Percentiles rank a stretch among this genome's conserved stretches.
Conservation (phyloP, 306 rosid genomes). For the Gynostemma pentaphyllum region DNA sequence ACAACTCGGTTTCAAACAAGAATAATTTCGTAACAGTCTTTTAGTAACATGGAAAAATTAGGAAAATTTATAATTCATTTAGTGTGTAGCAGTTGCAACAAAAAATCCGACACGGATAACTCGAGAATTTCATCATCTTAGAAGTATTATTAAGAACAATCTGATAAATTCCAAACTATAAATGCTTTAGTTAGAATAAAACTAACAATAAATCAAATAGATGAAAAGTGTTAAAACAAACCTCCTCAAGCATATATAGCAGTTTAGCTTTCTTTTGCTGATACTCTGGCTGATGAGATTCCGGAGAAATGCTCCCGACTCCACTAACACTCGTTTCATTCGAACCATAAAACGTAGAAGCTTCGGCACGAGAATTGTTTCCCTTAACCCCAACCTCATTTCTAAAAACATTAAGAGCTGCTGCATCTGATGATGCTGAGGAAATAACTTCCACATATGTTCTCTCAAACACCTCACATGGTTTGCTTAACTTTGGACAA, state of each 20-base stretch:
- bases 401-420: conserved; percentile 22
- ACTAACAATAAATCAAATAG: neutral
- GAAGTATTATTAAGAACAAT: neutral
- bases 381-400: conserved; percentile 19
- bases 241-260: conserved; percentile 81
- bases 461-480: conserved; percentile 28
- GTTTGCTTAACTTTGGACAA: conserved; percentile 14
- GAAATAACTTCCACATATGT: conserved; percentile 31
- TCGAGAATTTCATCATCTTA: neutral
- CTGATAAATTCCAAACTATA: neutral
- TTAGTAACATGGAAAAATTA: too few relatives aligned
- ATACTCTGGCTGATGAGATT: conserved; percentile 37
- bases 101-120: neutral
- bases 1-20: neutral
- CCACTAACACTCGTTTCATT: conserved; percentile 36
- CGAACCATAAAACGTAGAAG: conserved; percentile 33
- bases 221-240: conserved; percentile 21
- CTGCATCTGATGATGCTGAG: conserved; percentile 11
- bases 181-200: neutral
- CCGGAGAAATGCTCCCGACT: conserved; percentile 31
- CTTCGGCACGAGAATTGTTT: conserved; percentile 33
- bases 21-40: neutral
- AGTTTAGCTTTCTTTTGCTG: conserved; percentile 81
- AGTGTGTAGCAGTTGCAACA: neutral
- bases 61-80: neutral